These are phyloP conservation scores for Phytophthora citricola DNA, from an alignment of 352 stramenopile genomes.

Conservation along the genomic window DNA sequence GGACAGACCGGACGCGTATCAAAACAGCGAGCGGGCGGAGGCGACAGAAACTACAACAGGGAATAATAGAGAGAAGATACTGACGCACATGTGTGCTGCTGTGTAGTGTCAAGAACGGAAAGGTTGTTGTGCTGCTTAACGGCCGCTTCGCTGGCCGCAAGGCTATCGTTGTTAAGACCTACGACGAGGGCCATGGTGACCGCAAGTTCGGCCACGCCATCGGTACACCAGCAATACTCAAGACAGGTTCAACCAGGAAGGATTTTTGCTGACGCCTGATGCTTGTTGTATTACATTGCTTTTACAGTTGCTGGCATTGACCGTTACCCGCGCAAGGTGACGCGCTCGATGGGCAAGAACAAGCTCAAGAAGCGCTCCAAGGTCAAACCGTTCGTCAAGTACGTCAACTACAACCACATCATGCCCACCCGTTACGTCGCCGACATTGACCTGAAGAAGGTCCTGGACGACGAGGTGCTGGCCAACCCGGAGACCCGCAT, in stretches of 20 bases:
- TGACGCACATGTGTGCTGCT: conserved; percentile 24
- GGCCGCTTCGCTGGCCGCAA: conserved; percentile 99
- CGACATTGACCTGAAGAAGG: conserved; percentile 99
- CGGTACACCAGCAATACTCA: conserved; percentile 41
- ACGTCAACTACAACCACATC: conserved; percentile 99
- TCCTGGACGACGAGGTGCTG: conserved; percentile 92
- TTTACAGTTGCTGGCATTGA: conserved; percentile 94
- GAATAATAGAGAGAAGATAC: conserved; percentile 8
- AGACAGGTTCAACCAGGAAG: conserved; percentile 3
- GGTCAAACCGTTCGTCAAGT: conserved; percentile 99
- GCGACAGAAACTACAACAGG: conserved; percentile 10
- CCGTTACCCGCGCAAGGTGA: conserved; percentile 97
- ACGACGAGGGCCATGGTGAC: conserved; percentile 96
- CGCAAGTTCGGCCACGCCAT: conserved; percentile 98
- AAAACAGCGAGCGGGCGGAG: conserved; percentile 5
- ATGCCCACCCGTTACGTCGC: conserved; percentile 99
- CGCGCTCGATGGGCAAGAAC: conserved; percentile 95
- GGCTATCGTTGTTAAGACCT: conserved; percentile 99
- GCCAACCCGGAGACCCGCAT: conserved; percentile 84
- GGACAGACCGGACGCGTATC: conserved; percentile 22
- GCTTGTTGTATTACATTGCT: conserved; percentile 5
- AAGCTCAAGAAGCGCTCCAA: conserved; percentile 98
- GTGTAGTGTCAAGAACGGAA: conserved; percentile 96
- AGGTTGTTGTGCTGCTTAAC: conserved; percentile 99
- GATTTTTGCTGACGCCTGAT: conserved; percentile 4